These are phyloP conservation scores for Populus hybrid DNA, from an alignment of 441 rosid species.

Conservation along the genomic window DNA sequence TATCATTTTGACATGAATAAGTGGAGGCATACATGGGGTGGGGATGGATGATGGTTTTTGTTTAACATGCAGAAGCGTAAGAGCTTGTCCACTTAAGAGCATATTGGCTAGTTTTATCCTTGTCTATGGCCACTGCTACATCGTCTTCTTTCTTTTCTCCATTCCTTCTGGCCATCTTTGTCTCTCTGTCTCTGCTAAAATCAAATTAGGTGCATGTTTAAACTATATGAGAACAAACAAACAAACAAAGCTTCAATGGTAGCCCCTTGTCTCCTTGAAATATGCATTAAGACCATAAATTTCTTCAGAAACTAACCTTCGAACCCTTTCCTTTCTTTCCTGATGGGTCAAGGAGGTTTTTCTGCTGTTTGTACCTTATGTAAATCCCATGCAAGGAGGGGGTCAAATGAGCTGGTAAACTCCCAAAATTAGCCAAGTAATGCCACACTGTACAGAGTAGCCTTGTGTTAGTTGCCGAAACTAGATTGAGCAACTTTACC, in stretches of 20 bases:
- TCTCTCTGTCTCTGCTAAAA: background rate
- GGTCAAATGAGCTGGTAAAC: too few species aligned
- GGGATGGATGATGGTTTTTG: slow-evolving; percentile 32
- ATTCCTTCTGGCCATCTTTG: slow-evolving; percentile 27
- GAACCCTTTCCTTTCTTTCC: too few species aligned
- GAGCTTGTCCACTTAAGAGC: slow-evolving; percentile 76
- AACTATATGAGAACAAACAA: background rate
- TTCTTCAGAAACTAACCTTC: too few species aligned
- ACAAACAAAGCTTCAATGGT: background rate
- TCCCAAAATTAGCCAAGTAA: too few species aligned
- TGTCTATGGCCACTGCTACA: slow-evolving; percentile 70
- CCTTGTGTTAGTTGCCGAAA: too few species aligned
- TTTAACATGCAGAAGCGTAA: slow-evolving; percentile 68
- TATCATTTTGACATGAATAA: background rate
- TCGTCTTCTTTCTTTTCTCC: slow-evolving; percentile 7
- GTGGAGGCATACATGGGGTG: slow-evolving; percentile 24
- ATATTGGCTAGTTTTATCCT: slow-evolving; percentile 75
- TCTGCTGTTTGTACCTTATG: too few species aligned
- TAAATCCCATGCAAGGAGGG: too few species aligned
- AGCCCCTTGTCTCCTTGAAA: background rate
- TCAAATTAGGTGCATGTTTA: background rate
- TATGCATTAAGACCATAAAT: background rate
- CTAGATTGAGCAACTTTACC: too few species aligned
- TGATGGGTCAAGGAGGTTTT: too few species aligned
- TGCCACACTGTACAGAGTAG: too few species aligned